Percentiles rank a stretch among this genome's conserved stretches.
Evolutionary conservation across 2,329 filamentous ascomycete species (phyloP).

Genomic region (Camillea tinctor): DNA sequence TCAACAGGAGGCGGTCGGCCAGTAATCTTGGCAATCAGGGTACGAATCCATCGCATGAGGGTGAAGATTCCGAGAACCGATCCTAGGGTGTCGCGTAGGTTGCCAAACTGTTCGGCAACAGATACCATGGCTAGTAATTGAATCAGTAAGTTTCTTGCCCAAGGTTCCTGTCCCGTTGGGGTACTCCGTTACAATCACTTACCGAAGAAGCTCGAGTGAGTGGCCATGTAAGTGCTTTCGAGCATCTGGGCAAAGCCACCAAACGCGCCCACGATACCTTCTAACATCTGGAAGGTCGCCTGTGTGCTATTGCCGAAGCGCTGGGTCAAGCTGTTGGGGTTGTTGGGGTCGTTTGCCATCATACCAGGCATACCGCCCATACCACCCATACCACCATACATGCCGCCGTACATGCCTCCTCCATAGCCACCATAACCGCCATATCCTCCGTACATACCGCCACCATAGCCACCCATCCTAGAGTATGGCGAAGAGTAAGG

Average conservation of each 20-base stretch:
- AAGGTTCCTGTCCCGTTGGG: neutral
- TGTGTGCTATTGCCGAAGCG: slow-evolving; percentile 93
- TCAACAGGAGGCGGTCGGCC: slow-evolving; percentile 88
- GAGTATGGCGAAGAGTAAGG: slow-evolving; percentile 46
- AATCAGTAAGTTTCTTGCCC: slow-evolving; percentile 6
- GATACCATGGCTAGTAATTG: slow-evolving; percentile 80
- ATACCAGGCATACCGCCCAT: slow-evolving; percentile 47
- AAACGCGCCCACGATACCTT: slow-evolving; percentile 94
- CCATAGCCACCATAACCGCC: slow-evolving; percentile 49
- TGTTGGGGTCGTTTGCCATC: slow-evolving; percentile 66
- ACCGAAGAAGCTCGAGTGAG: slow-evolving; percentile 98
- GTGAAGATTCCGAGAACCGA: slow-evolving; percentile 95
- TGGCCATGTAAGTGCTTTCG: slow-evolving; percentile 99
- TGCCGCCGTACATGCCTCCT: slow-evolving; percentile 36
- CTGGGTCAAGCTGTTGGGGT: slow-evolving; percentile 92
- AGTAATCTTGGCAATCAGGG: slow-evolving; percentile 86
- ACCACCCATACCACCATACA: slow-evolving; percentile 44
- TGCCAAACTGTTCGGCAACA: slow-evolving; percentile 95
- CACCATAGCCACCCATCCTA: slow-evolving; percentile 27
- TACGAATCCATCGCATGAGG: slow-evolving; percentile 90
- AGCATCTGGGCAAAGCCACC: slow-evolving; percentile 98
- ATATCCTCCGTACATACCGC: slow-evolving; percentile 40
- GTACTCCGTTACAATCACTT: slow-evolving; percentile 36
- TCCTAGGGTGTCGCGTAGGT: slow-evolving; percentile 87
- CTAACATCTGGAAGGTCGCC: slow-evolving; percentile 96